Evolutionary conservation across 129 eudicot genomes (phyloP).

Genomic region (Artemisia tridentata): DNA sequence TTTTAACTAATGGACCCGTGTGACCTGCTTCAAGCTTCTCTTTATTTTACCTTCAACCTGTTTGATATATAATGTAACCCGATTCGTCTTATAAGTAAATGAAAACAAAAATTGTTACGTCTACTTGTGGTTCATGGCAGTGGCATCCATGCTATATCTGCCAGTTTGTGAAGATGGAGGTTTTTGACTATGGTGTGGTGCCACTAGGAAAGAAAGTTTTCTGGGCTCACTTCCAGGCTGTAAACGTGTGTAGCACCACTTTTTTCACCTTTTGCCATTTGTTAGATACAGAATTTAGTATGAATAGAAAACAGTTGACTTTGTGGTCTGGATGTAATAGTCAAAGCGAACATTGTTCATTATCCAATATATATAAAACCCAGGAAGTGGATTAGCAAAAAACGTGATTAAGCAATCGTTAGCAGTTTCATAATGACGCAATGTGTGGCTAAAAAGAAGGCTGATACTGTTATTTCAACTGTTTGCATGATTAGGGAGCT

Average conservation of each 20-base stretch:
- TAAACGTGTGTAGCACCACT: constrained; percentile 25
- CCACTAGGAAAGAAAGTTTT: neutral
- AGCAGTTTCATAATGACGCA: too few relatives aligned
- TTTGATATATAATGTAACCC: neutral
- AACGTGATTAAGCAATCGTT: too few relatives aligned
- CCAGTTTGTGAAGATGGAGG: neutral
- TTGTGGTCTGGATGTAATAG: neutral
- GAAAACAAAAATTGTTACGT: neutral
- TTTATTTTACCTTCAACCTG: too few relatives aligned
- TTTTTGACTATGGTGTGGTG: constrained; percentile 16
- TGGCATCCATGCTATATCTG: constrained; percentile 5
- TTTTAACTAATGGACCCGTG: too few relatives aligned
- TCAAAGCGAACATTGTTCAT: neutral
- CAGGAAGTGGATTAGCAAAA: too few relatives aligned
- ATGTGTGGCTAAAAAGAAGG: too few relatives aligned
- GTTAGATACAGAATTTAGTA: neutral
- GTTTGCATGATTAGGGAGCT: too few relatives aligned
- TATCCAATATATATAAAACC: too few relatives aligned
- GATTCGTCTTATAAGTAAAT: neutral
- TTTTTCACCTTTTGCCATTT: neutral
- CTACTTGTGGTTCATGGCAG: neutral
- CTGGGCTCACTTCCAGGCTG: constrained; percentile 20
- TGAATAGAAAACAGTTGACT: neutral
- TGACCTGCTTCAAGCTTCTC: too few relatives aligned
- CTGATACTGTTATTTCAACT: too few relatives aligned